phyloP scores from a whole-genome alignment of 768 basidiomycete genomes.

The Lactarius indigo region DNA sequence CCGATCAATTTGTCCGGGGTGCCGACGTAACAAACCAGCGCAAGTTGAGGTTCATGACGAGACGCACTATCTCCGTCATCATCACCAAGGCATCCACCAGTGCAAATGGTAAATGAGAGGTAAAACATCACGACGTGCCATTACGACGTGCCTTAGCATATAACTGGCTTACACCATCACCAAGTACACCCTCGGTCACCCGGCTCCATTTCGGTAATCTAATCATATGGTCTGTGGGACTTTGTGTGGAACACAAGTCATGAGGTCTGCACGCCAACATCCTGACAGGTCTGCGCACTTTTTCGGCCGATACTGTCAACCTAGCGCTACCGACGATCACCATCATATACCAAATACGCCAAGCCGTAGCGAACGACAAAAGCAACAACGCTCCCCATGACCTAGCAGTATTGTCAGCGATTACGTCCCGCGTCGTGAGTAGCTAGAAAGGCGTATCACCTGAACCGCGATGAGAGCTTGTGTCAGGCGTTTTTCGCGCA shows the following conservation, averaged over 20 bases:
- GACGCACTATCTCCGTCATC: background rate
- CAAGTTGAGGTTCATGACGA: background rate
- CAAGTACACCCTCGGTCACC: background rate
- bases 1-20: background rate
- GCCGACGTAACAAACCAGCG: background rate
- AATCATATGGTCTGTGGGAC: background rate
- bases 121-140: background rate
- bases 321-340: slow-evolving; percentile 64
- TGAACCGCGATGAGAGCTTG: slow-evolving; percentile 71
- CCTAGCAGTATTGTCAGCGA: slow-evolving; percentile 36
- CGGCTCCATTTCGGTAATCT: background rate
- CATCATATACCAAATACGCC: slow-evolving; percentile 87
- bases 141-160: background rate
- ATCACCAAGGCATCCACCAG: background rate
- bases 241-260: background rate
- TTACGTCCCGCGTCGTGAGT: background rate
- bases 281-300: background rate
- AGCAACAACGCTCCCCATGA: slow-evolving; percentile 72
- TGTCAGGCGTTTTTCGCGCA: slow-evolving; percentile 80
- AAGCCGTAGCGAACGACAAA: slow-evolving; percentile 89
- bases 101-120: background rate
- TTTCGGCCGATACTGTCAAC: background rate
- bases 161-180: background rate
- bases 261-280: background rate
- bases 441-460: slow-evolving; percentile 37